Evolutionary conservation across 139 green algal species (phyloP), one percentile per base, ranked within the genome.

Genomic region (Chlamydomonas schloesseri): DNA sequence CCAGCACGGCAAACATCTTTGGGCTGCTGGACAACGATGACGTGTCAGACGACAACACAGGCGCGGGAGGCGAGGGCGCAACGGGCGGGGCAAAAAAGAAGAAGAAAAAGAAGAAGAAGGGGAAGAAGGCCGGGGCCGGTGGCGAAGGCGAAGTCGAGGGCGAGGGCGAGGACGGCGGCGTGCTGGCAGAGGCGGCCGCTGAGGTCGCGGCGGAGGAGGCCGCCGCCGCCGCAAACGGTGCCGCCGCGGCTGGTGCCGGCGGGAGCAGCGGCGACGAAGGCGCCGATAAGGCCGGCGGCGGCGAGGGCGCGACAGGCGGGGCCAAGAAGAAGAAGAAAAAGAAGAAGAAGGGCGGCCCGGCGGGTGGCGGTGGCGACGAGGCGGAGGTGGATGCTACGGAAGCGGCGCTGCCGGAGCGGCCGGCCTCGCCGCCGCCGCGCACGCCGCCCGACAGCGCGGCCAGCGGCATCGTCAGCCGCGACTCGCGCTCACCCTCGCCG

Each of bases 281-380:
- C 13, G 83, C 83, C 2, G 58, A 15, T 0, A 21, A 24, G 29
- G 72, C 47, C 8, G 23, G 6, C 11, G 64, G 50, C 36, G 58
- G 29, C 47, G 86, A 86, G 64, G 72, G 64, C 1, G 53, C 37
- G 34, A 69, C 69, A 2, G 71, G 75, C 36, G 87, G 73, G 2
- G 73, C 21, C 0, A 53, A 53, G 18, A 93, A 90, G 86, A 93
- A 91, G 67, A 88, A 87, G 31, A 89, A 88, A 53, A 93, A 91
- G 36, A 93, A 90, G 46, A 91, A 89, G 72, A 92, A 90, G 77
- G 90, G 90, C 65, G 78, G 79, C 69, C 26, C 13, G 28, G 82
- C 53, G 36, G 67, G 55, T 13, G 87, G 67, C 3, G 68, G 55
- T 33, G 53, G 36, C 10, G 34, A 31, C 10, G 50, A 50, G n/a